A percentile compares a stretch with the other conserved stretches of the same genome.
phyloP scores from a whole-genome alignment of 257 asterid species.

The Solanum lignicaule region DNA sequence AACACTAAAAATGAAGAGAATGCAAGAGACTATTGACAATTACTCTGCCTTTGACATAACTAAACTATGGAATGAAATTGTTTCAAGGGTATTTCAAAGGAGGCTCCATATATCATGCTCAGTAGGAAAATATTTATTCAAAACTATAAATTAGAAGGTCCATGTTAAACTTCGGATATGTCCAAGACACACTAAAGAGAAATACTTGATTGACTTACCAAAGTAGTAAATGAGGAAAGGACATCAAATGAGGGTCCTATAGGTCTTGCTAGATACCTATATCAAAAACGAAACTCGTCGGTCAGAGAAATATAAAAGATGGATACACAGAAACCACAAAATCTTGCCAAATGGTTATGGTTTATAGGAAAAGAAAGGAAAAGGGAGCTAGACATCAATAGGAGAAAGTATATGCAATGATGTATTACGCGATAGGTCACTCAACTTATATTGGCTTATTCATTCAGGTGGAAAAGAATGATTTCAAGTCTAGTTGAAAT shows the following conservation, averaged over 20 bases:
- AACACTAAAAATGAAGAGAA: conserved; percentile 8
- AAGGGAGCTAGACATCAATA: not conserved
- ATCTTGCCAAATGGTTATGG: not conserved
- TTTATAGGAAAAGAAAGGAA: not conserved
- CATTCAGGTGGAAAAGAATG: not conserved
- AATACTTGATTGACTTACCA: conserved; percentile 54
- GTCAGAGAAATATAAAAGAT: conserved; percentile 30
- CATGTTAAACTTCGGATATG: conserved; percentile 2
- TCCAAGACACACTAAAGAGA: not conserved
- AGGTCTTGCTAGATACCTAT: conserved; percentile 82
- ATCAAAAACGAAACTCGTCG: conserved; percentile 50
- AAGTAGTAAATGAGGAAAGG: conserved; percentile 35
- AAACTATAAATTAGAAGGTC: conserved; percentile 1
- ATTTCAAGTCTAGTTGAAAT: not conserved
- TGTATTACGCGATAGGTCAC: not conserved
- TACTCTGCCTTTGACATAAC: not conserved
- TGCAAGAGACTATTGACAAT: conserved; percentile 1
- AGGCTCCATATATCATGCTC: not conserved
- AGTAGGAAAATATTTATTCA: not conserved
- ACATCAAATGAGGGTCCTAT: conserved; percentile 65
- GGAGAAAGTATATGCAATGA: not conserved
- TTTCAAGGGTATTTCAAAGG: not conserved
- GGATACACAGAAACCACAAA: not conserved
- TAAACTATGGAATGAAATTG: not conserved
- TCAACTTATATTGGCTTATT: not conserved